phyloP scores from a whole-genome alignment of 495 filamentous ascomycete species.

The Daldinia vernicosa region DNA sequence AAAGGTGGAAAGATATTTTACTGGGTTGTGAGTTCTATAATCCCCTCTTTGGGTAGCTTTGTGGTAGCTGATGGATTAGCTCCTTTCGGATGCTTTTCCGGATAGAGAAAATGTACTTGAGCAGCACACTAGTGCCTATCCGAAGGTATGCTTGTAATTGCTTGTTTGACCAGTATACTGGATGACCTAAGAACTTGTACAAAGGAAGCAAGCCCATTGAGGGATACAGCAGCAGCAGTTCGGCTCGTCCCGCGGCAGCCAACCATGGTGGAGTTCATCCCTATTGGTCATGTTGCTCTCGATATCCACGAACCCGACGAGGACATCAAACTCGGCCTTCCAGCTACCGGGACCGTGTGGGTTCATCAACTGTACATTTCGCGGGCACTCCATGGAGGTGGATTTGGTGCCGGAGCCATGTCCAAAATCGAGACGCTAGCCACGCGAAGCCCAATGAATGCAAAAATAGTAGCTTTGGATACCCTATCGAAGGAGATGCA shows the following conservation, averaged over 20 bases:
- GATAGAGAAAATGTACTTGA: constrained; percentile 36
- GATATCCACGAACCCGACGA: constrained; percentile 44
- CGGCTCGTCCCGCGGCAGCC: constrained; percentile 44
- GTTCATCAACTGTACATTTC: constrained; percentile 53
- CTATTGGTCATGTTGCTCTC: constrained; percentile 55
- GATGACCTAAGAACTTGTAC: constrained; percentile 15
- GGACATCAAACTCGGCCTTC: constrained; percentile 39
- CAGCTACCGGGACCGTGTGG: constrained; percentile 45
- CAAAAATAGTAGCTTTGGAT: constrained; percentile 47
- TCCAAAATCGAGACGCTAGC: constrained; percentile 48
- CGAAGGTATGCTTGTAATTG: constrained; percentile 33
- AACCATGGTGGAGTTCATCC: constrained; percentile 44
- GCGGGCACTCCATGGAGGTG: constrained; percentile 45
- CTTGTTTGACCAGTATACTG: not conserved
- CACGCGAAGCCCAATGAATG: constrained; percentile 45
- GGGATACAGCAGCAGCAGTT: constrained; percentile 46
- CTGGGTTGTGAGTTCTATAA: constrained; percentile 43
- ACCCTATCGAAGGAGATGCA: constrained; percentile 46
- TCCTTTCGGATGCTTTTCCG: constrained; percentile 43
- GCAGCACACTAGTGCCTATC: constrained; percentile 38
- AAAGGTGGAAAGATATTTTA: constrained; percentile 46
- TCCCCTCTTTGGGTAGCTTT: constrained; percentile 2
- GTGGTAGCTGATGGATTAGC: constrained; percentile 27
- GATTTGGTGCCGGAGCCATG: constrained; percentile 53
- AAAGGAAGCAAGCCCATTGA: constrained; percentile 43